A percentile compares a stretch with the other conserved stretches of the same genome.
These are phyloP conservation scores for Urtica urens DNA, from an alignment of 306 rosid genomes.

Conservation along the genomic window DNA sequence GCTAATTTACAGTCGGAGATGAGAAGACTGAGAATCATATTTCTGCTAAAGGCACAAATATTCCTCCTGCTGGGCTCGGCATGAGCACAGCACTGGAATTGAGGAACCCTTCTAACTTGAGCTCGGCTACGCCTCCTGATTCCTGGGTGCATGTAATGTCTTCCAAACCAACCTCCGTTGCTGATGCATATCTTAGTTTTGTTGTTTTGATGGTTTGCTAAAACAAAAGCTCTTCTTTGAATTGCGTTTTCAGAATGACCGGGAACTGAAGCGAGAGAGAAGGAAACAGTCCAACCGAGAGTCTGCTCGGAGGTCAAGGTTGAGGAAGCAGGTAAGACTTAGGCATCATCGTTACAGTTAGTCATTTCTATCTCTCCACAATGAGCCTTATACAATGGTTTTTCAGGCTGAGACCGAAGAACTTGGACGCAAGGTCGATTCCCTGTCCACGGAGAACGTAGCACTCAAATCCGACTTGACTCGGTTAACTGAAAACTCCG, in stretches of 20 bases:
- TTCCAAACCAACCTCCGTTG: not conserved
- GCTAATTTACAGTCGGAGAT: slow-evolving; percentile 40
- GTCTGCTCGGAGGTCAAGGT: slow-evolving; percentile 95
- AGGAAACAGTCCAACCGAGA: slow-evolving; percentile 97
- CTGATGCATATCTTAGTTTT: not conserved
- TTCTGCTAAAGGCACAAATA: slow-evolving; percentile 30
- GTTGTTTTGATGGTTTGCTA: not conserved
- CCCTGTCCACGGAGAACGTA: slow-evolving; percentile 44
- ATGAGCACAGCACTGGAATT: slow-evolving; percentile 53
- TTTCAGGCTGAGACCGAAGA: slow-evolving; percentile 82
- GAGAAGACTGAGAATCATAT: slow-evolving; percentile 43
- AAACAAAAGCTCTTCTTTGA: not conserved
- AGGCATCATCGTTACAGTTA: not conserved
- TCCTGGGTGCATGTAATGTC: slow-evolving; percentile 53
- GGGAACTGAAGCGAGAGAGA: slow-evolving; percentile 82
- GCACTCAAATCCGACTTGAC: slow-evolving; percentile 56
- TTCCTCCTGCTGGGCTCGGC: slow-evolving; percentile 31
- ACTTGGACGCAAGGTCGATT: slow-evolving; percentile 60
- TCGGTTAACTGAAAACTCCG: slow-evolving; percentile 49
- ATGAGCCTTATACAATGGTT: not conserved
- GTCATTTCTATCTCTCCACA: not conserved
- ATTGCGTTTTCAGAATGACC: slow-evolving; percentile 46
- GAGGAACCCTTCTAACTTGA: slow-evolving; percentile 38
- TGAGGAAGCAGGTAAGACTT: slow-evolving; percentile 80
- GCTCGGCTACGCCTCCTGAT: slow-evolving; percentile 51